These are phyloP conservation scores for Suillus clintonianus DNA, from an alignment of 768 basidiomycete species.

Conservation along the genomic window DNA sequence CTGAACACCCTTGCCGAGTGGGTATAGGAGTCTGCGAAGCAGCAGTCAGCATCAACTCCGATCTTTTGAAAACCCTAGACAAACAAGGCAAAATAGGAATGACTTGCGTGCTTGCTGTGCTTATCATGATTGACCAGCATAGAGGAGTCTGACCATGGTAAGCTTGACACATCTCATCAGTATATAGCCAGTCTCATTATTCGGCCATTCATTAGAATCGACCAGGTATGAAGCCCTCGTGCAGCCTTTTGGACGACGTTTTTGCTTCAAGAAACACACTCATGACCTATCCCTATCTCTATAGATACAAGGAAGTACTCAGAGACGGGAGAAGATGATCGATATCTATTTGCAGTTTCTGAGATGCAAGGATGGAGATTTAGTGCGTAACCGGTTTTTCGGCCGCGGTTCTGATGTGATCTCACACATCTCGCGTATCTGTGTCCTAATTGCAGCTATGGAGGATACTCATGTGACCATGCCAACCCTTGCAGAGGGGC, in stretches of 20 bases:
- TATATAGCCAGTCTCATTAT: conserved; percentile 8
- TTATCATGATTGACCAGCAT: conserved; percentile 2
- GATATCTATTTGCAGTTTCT: conserved; percentile 74
- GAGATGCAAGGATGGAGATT: conserved; percentile 99
- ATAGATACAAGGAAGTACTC: conserved; percentile 84
- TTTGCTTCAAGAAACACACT: conserved; percentile 2
- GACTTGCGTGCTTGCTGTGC: conserved; percentile 3
- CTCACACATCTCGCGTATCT: conserved; percentile 16
- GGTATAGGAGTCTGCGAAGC: too few relatives aligned
- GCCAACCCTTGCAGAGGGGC: conserved; percentile 70
- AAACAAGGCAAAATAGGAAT: conserved; percentile 36
- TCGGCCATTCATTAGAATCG: conserved; percentile 59
- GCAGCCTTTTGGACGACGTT: conserved; percentile 6
- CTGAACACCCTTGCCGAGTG: too few relatives aligned
- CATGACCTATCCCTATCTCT: conserved; percentile 16
- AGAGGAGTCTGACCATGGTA: conserved; percentile 22
- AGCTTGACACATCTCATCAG: conserved; percentile 10
- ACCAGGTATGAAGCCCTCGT: conserved; percentile 57
- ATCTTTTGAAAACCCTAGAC: conserved; percentile 14
- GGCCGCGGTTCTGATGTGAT: neutral
- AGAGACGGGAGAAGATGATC: conserved; percentile 67
- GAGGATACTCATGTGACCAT: conserved; percentile 90
- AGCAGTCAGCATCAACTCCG: neutral
- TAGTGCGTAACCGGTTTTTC: conserved; percentile 58
- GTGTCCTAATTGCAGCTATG: conserved; percentile 67